Conservation (phyloP, 352 stramenopile species). For the Phytopythium vexans region DNA sequence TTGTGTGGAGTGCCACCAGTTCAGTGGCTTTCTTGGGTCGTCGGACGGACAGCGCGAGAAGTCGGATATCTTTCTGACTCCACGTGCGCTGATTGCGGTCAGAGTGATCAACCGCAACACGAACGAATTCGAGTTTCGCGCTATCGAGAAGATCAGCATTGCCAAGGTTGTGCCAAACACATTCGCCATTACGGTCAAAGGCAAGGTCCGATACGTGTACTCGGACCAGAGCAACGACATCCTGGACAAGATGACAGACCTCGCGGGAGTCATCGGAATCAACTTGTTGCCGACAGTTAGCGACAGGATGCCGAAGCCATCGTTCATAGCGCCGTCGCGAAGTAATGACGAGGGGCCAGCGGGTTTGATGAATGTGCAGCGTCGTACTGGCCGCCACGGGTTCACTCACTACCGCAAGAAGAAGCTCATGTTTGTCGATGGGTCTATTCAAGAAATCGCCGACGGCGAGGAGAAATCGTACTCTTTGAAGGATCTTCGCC, state of each 20-base stretch:
- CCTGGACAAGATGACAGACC: constrained; percentile 53
- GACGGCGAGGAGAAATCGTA: constrained; percentile 52
- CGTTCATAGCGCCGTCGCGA: constrained; percentile 25
- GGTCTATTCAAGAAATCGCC: constrained; percentile 43
- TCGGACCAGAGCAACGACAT: constrained; percentile 59
- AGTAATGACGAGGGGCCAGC: constrained; percentile 37
- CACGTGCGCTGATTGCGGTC: constrained; percentile 59
- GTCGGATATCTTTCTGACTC: constrained; percentile 66
- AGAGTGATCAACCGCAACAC: constrained; percentile 65
- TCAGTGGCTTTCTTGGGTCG: constrained; percentile 71
- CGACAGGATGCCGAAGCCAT: constrained; percentile 56
- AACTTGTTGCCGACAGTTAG: constrained; percentile 27
- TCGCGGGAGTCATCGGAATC: constrained; percentile 69
- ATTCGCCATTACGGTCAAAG: constrained; percentile 54
- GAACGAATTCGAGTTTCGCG: constrained; percentile 71
- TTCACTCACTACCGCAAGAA: constrained; percentile 60
- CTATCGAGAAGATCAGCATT: constrained; percentile 48
- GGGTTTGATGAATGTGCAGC: constrained; percentile 51
- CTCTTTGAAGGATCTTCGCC: constrained; percentile 47
- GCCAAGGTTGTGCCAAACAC: constrained; percentile 45
- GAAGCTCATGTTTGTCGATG: constrained; percentile 58
- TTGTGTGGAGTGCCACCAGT: constrained; percentile 64
- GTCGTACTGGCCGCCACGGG: constrained; percentile 51
- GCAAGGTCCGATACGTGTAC: constrained; percentile 75
- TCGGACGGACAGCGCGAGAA: constrained; percentile 71